Conservation (phyloP, 257 asterid genomes). For the Solanum boliviense region DNA sequence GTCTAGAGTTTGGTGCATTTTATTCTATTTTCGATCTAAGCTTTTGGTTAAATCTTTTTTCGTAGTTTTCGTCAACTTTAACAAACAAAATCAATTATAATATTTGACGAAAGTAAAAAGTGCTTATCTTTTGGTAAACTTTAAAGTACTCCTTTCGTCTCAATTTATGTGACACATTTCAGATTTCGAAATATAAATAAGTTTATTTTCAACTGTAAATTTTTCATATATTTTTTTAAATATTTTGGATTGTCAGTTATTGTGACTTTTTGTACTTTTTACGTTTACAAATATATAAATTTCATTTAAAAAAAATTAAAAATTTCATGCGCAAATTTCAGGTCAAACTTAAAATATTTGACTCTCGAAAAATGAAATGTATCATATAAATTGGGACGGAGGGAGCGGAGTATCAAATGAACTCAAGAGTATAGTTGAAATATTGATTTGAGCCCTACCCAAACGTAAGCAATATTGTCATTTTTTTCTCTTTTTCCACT, state of each 20-base stretch:
- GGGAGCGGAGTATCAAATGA: fast-evolving
- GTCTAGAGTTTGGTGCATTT: background rate
- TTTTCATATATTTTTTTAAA: too few species aligned
- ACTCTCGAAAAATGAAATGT: too few species aligned
- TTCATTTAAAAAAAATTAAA: fast-evolving
- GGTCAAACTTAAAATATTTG: too few species aligned
- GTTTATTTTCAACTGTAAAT: too few species aligned
- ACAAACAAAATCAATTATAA: background rate
- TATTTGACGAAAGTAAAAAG: background rate
- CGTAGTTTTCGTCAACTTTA: background rate
- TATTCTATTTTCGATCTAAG: background rate
- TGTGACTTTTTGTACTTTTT: too few species aligned
- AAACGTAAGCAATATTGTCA: background rate
- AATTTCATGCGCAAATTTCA: fast-evolving
- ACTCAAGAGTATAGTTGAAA: background rate
- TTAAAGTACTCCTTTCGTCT: too few species aligned
- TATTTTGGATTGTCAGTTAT: too few species aligned
- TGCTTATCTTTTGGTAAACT: background rate
- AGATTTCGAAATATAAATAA: too few species aligned
- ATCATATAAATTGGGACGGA: too few species aligned
- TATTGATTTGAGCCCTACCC: background rate
- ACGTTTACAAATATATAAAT: too few species aligned
- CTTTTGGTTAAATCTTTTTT: background rate
- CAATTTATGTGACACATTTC: too few species aligned
- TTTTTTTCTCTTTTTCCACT: too few species aligned